These are phyloP conservation scores for Zymoseptoria passerinii DNA, from an alignment of 2,329 filamentous ascomycete genomes.

Conservation along the genomic window DNA sequence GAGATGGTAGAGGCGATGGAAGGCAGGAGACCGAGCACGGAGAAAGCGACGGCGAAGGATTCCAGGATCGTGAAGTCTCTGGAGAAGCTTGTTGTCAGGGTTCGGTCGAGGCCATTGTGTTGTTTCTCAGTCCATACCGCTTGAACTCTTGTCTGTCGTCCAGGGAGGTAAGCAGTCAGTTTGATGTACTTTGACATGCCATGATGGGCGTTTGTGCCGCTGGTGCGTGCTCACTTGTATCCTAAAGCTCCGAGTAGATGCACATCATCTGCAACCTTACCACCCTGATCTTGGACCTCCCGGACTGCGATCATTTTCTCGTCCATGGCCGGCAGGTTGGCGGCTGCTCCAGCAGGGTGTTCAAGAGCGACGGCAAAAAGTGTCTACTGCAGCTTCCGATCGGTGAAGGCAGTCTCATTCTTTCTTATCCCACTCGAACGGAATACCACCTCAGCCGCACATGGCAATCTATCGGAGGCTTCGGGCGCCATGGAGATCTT, in stretches of 20 bases:
- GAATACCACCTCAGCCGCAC: not conserved
- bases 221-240: not conserved
- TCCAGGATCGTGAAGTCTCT: constrained; percentile 28
- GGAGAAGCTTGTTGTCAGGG: not conserved
- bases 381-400: not conserved
- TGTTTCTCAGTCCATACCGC: not conserved
- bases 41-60: constrained; percentile 32
- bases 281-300: not conserved
- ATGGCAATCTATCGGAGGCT: not conserved
- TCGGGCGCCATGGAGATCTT: not conserved
- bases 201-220: not conserved
- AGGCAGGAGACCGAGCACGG: constrained; percentile 31
- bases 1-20: constrained; percentile 32
- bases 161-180: not conserved
- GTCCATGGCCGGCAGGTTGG: not conserved
- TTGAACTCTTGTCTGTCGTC: not conserved
- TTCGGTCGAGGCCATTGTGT: not conserved
- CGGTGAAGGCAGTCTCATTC: not conserved
- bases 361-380: not conserved
- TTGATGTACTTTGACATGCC: not conserved
- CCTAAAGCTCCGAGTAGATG: not conserved
- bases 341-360: not conserved
- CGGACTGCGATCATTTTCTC: not conserved
- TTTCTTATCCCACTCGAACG: not conserved
- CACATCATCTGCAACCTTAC: not conserved